Base-by-base conservation (phyloP, 805 yeast species). In the Teunomyces stri region DNA sequence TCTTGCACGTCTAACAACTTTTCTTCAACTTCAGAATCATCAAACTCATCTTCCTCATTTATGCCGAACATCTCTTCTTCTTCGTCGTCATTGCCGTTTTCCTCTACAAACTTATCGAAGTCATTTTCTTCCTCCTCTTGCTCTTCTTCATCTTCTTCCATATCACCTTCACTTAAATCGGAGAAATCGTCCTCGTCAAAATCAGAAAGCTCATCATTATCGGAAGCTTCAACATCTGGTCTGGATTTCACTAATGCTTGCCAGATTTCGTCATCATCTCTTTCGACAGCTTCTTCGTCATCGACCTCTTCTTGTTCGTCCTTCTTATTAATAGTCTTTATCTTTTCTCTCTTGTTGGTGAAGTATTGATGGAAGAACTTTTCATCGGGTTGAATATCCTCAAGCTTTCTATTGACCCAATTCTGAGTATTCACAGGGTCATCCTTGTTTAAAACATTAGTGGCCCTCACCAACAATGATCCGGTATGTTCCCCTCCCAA, bases 341-440 rank as follows among this genome's bases (percentile, higher is more conserved):
- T 47, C 52, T 74, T 68, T 46, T 62, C 58, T 55, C 79, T 79
- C 61, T 85, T 85, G 21, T 78, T 73, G 16, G 81, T 73, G 69
- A 91, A 91, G 70, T 89, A 91, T 63, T 89, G 89, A 65, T 84
- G 82, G 78, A 89, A 89, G 71, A 92, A 92, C 59, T 78, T 72
- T 65, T 92, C 99, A 52, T 89, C 96, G 1, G 96, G 96, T 50
- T 79, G 86, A 47, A 92, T 76, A 39, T 84, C 84, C 25, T 75
- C 78, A 1, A 78, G 75, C 55, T 76, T 82, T 64, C 77, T 81
- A 49, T 75, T 74, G 44, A 83, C 69, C 98, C 98, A 92, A 64
- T 90, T 85, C 56, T 85, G 84, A 6, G 94, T 80, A 60, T 91
- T 90, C 3, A 80, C 95, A 1, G 98, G 96, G 11, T 78, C 62